Percentiles rank a stretch among this genome's conserved stretches.
phyloP scores from a whole-genome alignment of 495 filamentous ascomycete species.

The Parathielavia hyrcaniae region DNA sequence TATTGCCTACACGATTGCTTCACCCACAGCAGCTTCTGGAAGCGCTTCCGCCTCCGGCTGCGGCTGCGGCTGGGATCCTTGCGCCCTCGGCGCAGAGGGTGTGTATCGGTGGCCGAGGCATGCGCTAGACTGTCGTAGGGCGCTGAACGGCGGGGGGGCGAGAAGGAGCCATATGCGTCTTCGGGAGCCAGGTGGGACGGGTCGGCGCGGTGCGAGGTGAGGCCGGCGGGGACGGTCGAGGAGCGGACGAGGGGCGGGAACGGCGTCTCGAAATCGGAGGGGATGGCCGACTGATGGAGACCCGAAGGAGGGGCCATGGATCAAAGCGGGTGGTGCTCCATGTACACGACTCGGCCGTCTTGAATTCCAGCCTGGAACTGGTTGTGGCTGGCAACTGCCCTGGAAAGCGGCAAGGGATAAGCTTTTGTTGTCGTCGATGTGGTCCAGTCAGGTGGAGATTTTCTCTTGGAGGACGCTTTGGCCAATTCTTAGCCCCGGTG shows the following conservation, averaged over 20 bases:
- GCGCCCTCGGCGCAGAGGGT: conserved; percentile 28
- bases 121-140: conserved; percentile 34
- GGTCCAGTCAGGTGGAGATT: background rate
- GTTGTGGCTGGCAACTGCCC: background rate
- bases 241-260: conserved; percentile 34
- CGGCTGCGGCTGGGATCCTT: conserved; percentile 35
- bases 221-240: conserved; percentile 36
- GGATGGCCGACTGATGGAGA: conserved; percentile 28
- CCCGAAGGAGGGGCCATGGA: conserved; percentile 37
- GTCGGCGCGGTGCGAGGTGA: conserved; percentile 37
- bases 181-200: conserved; percentile 66
- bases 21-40: conserved; percentile 97
- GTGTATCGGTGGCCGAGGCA: conserved; percentile 27
- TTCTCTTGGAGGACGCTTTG: background rate
- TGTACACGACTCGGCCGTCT: conserved; percentile 12
- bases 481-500: background rate
- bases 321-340: conserved; percentile 19
- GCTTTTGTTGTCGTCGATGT: background rate
- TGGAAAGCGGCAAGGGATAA: background rate
- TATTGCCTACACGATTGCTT: conserved; percentile 74
- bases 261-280: conserved; percentile 28
- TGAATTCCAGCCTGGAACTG: background rate
- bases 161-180: conserved; percentile 66
- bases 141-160: conserved; percentile 51
- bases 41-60: conserved; percentile 59